Percentiles rank a stretch among this genome's conserved stretches.
Evolutionary conservation across 306 rosid genomes (phyloP).

Genomic region (Cucurbita maxima): DNA sequence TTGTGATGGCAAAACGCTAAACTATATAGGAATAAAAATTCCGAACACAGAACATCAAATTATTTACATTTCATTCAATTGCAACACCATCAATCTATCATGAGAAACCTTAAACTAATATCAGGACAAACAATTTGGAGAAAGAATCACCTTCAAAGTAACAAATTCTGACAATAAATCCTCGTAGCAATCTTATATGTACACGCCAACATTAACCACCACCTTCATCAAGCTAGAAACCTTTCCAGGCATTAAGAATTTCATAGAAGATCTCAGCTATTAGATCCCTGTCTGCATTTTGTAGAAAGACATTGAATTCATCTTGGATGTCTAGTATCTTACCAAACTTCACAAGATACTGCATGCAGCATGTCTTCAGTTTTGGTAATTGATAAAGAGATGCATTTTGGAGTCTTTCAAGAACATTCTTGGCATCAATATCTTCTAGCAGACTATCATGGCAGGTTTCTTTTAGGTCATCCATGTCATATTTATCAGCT

Average conservation of each 20-base stretch:
- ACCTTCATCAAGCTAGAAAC: constrained; percentile 32
- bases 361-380: constrained; percentile 56
- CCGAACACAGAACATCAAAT: background rate
- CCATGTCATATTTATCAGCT: constrained; percentile 83
- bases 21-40: background rate
- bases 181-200: constrained; percentile 1
- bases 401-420: constrained; percentile 91
- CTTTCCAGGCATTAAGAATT: constrained; percentile 81
- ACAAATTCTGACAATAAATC: background rate
- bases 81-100: constrained; percentile 1
- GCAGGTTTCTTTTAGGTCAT: constrained; percentile 70
- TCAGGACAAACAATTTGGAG: constrained; percentile 4
- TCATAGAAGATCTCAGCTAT: constrained; percentile 74
- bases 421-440: constrained; percentile 76
- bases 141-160: constrained; percentile 1
- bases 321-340: constrained; percentile 65
- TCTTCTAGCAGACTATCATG: constrained; percentile 92
- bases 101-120: constrained; percentile 1
- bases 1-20: background rate
- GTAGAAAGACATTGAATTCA: constrained; percentile 71
- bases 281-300: constrained; percentile 71
- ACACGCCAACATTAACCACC: background rate
- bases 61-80: constrained; percentile 8
- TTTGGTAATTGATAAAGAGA: constrained; percentile 55
- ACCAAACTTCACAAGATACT: constrained; percentile 88